Evolutionary conservation across 2,329 filamentous ascomycete species (phyloP).

Genomic region (Aurifilum marmelostoma): DNA sequence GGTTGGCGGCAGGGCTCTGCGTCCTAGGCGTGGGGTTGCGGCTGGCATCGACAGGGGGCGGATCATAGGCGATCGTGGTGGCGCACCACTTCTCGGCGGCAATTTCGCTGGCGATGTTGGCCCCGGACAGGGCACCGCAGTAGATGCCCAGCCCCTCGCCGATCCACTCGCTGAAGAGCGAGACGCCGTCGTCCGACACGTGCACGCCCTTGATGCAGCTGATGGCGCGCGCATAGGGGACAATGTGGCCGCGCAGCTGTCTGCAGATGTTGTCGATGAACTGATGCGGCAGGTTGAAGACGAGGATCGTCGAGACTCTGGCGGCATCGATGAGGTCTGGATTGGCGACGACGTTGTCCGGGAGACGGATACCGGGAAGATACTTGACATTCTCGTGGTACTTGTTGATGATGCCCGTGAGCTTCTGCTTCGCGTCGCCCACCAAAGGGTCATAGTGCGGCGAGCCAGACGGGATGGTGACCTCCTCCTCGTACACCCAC

Average conservation of each 20-base stretch:
- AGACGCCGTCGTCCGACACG: conserved; percentile 82
- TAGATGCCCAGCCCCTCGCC: conserved; percentile 91
- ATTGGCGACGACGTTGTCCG: conserved; percentile 82
- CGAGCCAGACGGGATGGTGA: conserved; percentile 72
- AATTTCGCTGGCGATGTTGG: conserved; percentile 95
- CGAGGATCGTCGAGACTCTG: conserved; percentile 80
- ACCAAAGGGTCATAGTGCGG: conserved; percentile 70
- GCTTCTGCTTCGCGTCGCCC: conserved; percentile 74
- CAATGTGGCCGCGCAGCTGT: conserved; percentile 82
- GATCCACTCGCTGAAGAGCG: conserved; percentile 93
- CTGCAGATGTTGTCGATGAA: conserved; percentile 89
- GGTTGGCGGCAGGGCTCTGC: conserved; percentile 47
- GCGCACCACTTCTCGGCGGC: conserved; percentile 96
- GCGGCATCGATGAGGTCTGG: conserved; percentile 80
- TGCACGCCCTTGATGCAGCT: conserved; percentile 99
- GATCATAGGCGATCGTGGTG: conserved; percentile 95
- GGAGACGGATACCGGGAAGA: conserved; percentile 83
- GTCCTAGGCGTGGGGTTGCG: conserved; percentile 66
- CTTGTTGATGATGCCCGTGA: conserved; percentile 88
- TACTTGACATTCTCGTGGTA: conserved; percentile 98
- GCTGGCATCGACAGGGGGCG: conserved; percentile 80
- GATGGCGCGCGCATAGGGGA: conserved; percentile 90
- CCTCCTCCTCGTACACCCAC: conserved; percentile 98
- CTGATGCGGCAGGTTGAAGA: conserved; percentile 97
- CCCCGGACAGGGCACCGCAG: conserved; percentile 91